These are phyloP conservation scores for Trypethelium eluteriae DNA, from an alignment of 495 filamentous ascomycete species.

Conservation along the genomic window DNA sequence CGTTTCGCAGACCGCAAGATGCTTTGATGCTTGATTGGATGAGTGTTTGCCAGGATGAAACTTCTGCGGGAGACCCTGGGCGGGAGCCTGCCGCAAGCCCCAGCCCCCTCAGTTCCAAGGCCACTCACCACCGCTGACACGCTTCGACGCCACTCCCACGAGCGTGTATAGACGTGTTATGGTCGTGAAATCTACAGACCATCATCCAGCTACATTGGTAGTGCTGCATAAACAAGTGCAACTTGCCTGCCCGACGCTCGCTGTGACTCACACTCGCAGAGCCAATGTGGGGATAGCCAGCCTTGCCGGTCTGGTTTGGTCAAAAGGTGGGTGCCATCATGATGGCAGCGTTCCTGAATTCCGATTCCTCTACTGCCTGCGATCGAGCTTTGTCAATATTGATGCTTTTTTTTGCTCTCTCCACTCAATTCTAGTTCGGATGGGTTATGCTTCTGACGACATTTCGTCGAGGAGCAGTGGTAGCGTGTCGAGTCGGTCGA, in stretches of 20 bases:
- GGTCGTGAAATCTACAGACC: constrained; percentile 10
- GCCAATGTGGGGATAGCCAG: constrained; percentile 23
- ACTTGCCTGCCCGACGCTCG: not conserved
- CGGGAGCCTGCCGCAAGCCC: not conserved
- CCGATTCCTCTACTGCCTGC: constrained; percentile 2
- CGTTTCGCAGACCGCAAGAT: constrained; percentile 6
- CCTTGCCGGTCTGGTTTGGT: constrained; percentile 22
- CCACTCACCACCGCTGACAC: constrained; percentile 10
- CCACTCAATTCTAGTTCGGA: constrained; percentile 12
- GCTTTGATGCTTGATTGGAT: not conserved
- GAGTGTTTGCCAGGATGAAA: constrained; percentile 7
- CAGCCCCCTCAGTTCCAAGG: not conserved
- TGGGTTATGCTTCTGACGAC: constrained; percentile 27
- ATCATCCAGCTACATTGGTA: constrained; percentile 3
- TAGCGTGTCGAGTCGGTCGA: constrained; percentile 24
- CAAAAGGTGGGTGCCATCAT: constrained; percentile 15
- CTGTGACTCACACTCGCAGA: constrained; percentile 36
- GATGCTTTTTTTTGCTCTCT: not conserved
- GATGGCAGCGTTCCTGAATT: constrained; percentile 15
- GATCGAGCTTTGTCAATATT: constrained; percentile 1
- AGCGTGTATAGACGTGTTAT: constrained; percentile 14
- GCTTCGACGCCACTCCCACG: constrained; percentile 3
- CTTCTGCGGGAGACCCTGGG: not conserved
- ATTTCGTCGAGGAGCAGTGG: constrained; percentile 30
- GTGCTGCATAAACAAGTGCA: not conserved